phyloP scores from a whole-genome alignment of 805 yeast genomes.

The Grigorovia yakushimaensis region DNA sequence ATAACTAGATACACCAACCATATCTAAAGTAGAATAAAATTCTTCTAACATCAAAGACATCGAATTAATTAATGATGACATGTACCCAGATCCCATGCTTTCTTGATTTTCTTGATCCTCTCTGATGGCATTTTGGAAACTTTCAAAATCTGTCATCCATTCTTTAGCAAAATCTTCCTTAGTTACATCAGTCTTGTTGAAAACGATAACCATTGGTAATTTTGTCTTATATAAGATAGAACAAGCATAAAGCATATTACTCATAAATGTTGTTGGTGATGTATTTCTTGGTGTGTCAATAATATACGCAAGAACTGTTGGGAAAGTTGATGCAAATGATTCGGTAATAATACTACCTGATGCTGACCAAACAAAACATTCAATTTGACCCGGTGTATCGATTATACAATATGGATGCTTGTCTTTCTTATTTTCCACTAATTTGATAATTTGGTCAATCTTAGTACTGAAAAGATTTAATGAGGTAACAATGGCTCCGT shows the following conservation, averaged over 20 bases:
- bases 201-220: slow-evolving; percentile 92
- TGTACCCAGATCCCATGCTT: slow-evolving; percentile 61
- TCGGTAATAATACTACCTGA: slow-evolving; percentile 95
- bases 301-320: slow-evolving; percentile 90
- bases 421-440: slow-evolving; percentile 66
- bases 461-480: slow-evolving; percentile 87
- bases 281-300: slow-evolving; percentile 94
- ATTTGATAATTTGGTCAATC: slow-evolving; percentile 84
- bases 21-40: slow-evolving; percentile 85
- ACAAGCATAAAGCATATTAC: slow-evolving; percentile 97
- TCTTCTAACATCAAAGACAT: slow-evolving; percentile 95
- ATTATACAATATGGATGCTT: slow-evolving; percentile 61
- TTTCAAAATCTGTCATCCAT: slow-evolving; percentile 96
- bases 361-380: slow-evolving; percentile 97
- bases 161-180: slow-evolving; percentile 82
- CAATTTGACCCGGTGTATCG: slow-evolving; percentile 98
- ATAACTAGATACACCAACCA: slow-evolving; percentile 83
- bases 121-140: slow-evolving; percentile 70
- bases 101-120: slow-evolving; percentile 58
- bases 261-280: slow-evolving; percentile 93
- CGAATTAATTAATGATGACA: slow-evolving; percentile 87
- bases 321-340: slow-evolving; percentile 90
- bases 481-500: slow-evolving; percentile 96
- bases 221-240: slow-evolving; percentile 92
- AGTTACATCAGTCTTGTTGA: slow-evolving; percentile 86